These are phyloP conservation scores for Bromus sterilis DNA, from an alignment of 176 grass and related monocot species.

Conservation along the genomic window DNA sequence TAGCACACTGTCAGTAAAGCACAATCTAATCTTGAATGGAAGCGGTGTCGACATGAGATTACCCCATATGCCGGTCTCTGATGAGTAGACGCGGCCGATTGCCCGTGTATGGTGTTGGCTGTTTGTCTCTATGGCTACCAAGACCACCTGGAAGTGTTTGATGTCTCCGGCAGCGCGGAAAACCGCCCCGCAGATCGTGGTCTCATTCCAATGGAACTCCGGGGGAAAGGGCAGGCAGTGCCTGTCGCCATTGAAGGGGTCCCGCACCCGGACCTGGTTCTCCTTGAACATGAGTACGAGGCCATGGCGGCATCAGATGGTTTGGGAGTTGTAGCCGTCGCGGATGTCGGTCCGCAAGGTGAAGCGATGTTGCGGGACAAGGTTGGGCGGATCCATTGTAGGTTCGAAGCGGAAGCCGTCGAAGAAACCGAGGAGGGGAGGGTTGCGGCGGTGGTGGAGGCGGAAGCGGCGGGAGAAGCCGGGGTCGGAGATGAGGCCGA, in stretches of 20 bases:
- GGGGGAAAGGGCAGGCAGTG: background rate
- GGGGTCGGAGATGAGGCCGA: too few relatives aligned
- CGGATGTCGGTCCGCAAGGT: background rate
- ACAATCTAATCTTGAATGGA: background rate
- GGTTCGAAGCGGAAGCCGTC: background rate
- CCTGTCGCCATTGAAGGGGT: background rate
- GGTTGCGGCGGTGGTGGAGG: too few relatives aligned
- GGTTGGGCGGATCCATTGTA: background rate
- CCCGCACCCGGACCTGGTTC: background rate
- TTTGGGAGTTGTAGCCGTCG: too few relatives aligned
- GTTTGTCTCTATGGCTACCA: background rate
- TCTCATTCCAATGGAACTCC: fast-evolving
- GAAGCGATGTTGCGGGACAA: background rate
- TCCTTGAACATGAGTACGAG: background rate
- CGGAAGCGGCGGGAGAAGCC: too few relatives aligned
- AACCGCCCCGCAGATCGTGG: background rate
- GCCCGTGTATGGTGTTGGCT: background rate
- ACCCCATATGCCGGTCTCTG: background rate
- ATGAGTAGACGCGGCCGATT: background rate
- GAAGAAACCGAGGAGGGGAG: background rate
- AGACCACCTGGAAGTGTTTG: background rate
- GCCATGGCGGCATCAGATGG: background rate
- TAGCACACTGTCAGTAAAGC: background rate
- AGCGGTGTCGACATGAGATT: background rate
- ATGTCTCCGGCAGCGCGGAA: background rate